Conservation (phyloP, 257 asterid genomes). For the Phtheirospermum japonicum region DNA sequence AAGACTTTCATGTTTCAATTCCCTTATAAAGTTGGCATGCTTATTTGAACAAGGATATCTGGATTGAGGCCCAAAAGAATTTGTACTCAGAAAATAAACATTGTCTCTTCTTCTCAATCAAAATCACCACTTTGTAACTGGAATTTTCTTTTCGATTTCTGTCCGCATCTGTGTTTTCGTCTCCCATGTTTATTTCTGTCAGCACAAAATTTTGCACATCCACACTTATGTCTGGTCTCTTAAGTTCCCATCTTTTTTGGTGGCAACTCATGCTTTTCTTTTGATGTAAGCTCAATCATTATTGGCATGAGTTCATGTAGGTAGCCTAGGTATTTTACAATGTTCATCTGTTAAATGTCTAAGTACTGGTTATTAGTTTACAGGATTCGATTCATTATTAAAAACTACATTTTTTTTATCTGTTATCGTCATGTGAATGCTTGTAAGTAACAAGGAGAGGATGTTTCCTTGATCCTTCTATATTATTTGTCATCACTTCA, state of each 20-base stretch:
- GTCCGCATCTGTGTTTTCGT: not conserved
- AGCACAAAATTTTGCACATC: not conserved
- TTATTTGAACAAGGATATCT: conserved; percentile 11
- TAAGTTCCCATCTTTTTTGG: not conserved
- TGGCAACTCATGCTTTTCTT: not conserved
- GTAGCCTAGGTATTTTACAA: conserved; percentile 1
- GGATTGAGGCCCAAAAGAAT: not conserved
- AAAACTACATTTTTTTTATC: not conserved
- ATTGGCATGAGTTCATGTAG: conserved; percentile 8
- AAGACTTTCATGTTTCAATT: not conserved
- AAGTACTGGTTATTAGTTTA: conserved; percentile 1
- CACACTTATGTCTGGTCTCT: conserved; percentile 2
- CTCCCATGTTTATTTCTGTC: not conserved
- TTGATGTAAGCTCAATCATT: not conserved
- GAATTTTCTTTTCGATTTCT: not conserved
- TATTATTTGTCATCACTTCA: conserved; percentile 20
- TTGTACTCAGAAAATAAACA: not conserved
- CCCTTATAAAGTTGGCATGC: not conserved
- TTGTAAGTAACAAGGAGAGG: conserved; percentile 9
- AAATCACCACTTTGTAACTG: conserved; percentile 1
- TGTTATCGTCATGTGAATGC: conserved; percentile 9
- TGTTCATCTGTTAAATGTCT: conserved; percentile 12
- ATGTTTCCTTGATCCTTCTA: conserved; percentile 24
- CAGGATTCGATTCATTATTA: conserved; percentile 12
- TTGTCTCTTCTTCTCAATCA: conserved; percentile 6